phyloP scores from a whole-genome alignment of 225 moss, liverwort and hornwort genomes.

The Marchantia paleacea region DNA sequence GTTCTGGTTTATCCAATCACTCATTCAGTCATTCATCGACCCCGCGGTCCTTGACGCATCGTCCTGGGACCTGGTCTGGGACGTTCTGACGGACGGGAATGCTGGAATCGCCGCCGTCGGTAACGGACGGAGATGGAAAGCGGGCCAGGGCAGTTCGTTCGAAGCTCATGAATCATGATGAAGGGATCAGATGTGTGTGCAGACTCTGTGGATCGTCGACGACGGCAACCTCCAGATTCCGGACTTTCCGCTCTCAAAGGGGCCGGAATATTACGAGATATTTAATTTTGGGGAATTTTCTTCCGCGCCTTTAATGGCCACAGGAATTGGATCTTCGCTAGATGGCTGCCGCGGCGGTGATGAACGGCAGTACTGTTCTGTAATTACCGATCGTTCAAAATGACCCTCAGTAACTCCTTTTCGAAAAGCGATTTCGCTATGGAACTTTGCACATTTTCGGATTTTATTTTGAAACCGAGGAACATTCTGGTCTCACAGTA shows the following conservation, averaged over 20 bases:
- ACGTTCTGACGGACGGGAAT: background rate
- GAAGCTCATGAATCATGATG: slow-evolving; percentile 1
- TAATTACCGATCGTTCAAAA: background rate
- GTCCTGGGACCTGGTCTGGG: background rate
- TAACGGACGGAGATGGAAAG: background rate
- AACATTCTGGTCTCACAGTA: no score
- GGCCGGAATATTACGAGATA: background rate
- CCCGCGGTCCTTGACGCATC: background rate
- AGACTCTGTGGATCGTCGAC: background rate
- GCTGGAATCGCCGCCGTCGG: background rate
- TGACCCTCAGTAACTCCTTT: no score
- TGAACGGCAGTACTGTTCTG: background rate
- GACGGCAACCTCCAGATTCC: background rate
- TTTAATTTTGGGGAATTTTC: background rate
- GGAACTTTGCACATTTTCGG: no score
- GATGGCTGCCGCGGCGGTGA: no score
- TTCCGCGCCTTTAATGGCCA: no score
- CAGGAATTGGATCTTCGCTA: no score
- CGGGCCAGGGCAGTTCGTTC: background rate
- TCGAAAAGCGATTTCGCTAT: no score
- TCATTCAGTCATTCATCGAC: background rate
- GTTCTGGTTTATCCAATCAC: no score
- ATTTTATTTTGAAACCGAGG: no score
- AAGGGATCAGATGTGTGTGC: no score
- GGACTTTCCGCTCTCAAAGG: background rate